phyloP scores from a whole-genome alignment of 257 asterid genomes.

The Coffea canephora region DNA sequence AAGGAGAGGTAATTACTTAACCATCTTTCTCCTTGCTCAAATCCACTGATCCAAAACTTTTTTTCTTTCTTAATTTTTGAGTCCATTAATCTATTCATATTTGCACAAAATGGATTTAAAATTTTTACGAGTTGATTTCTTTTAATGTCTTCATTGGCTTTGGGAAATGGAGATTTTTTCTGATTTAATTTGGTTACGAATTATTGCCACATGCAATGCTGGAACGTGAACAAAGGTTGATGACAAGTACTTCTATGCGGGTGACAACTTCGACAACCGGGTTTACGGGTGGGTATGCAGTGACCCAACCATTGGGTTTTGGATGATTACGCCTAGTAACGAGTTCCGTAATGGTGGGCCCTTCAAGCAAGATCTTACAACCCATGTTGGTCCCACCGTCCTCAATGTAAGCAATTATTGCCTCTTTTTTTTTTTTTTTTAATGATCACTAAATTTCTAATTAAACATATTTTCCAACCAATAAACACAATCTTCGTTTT shows the following conservation, averaged over 20 bases:
- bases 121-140: too few relatives aligned
- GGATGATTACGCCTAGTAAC: conserved; percentile 71
- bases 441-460: not conserved
- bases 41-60: too few relatives aligned
- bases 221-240: conserved; percentile 43
- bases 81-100: too few relatives aligned
- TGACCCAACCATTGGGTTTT: conserved; percentile 42
- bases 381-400: conserved; percentile 62
- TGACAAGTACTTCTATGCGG: conserved; percentile 56
- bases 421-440: not conserved
- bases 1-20: conserved; percentile 48
- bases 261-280: conserved; percentile 47
- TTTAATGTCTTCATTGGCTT: not conserved
- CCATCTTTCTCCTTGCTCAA: not conserved
- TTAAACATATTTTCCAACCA: too few relatives aligned
- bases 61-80: too few relatives aligned
- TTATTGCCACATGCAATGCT: too few relatives aligned
- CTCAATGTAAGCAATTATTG: conserved; percentile 40
- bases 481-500: too few relatives aligned
- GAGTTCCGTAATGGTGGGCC: conserved; percentile 69
- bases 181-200: too few relatives aligned
- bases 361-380: conserved; percentile 61
- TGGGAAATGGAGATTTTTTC: too few relatives aligned
- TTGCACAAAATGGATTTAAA: too few relatives aligned
- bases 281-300: conserved; percentile 58